Evolutionary conservation across 108 stramenopile genomes (phyloP).

Genomic region (Craspedostauros australis): DNA sequence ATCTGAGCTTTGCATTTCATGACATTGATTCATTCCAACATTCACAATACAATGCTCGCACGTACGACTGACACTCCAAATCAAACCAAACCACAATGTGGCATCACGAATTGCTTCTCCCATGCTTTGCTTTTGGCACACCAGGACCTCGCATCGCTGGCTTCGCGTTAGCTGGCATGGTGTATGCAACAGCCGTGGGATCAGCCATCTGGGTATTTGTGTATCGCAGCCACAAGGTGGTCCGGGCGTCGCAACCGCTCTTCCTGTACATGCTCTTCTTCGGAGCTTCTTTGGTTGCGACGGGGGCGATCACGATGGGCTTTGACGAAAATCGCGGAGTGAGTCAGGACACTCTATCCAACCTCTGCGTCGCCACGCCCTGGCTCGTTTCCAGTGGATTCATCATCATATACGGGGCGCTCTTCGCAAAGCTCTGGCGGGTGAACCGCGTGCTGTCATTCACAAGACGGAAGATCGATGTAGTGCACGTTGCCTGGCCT

Average conservation of each 20-base stretch:
- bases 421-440: slow-evolving; percentile 49
- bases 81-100: no score
- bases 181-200: background rate
- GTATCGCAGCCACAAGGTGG: slow-evolving; percentile 12
- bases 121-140: no score
- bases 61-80: no score
- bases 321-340: slow-evolving; percentile 23
- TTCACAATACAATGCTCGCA: no score
- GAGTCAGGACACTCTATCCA: background rate
- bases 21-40: no score
- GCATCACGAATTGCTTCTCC: no score
- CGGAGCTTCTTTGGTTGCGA: slow-evolving; percentile 40
- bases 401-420: slow-evolving; percentile 33
- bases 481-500: slow-evolving; percentile 23
- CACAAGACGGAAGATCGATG: slow-evolving; percentile 1
- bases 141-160: slow-evolving; percentile 17
- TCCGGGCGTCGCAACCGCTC: slow-evolving; percentile 36
- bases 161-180: slow-evolving; percentile 13
- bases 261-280: slow-evolving; percentile 39
- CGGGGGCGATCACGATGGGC: slow-evolving; percentile 25
- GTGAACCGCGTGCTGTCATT: slow-evolving; percentile 29
- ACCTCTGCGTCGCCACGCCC: slow-evolving; percentile 17
- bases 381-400: slow-evolving; percentile 44
- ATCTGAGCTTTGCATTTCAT: no score
- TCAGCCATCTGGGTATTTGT: slow-evolving; percentile 11